Evolutionary conservation across 2,329 filamentous ascomycete genomes (phyloP).

Genomic region (Sclerotiophoma versabilis): DNA sequence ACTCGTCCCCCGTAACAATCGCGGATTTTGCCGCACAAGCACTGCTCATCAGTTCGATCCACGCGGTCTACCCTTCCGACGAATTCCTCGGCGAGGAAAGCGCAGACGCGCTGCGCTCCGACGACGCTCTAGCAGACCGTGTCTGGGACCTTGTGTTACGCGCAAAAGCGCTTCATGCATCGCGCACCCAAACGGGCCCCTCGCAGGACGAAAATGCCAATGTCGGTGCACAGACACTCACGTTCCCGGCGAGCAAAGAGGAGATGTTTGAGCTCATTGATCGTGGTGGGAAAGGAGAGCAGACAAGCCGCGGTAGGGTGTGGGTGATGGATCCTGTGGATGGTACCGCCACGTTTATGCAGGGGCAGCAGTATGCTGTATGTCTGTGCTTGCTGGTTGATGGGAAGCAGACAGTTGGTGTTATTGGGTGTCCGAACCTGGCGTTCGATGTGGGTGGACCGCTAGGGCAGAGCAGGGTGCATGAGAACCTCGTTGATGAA

Average conservation of each 20-base stretch:
- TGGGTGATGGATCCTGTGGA: slow-evolving; percentile 73
- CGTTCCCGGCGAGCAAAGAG: slow-evolving; percentile 55
- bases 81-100: slow-evolving; percentile 69
- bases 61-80: slow-evolving; percentile 62
- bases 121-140: slow-evolving; percentile 57
- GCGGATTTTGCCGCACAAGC: slow-evolving; percentile 71
- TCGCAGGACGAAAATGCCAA: slow-evolving; percentile 20
- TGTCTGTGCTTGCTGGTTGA: slow-evolving; percentile 65
- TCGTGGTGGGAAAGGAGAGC: slow-evolving; percentile 61
- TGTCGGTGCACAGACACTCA: slow-evolving; percentile 17
- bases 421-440: slow-evolving; percentile 69
- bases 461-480: slow-evolving; percentile 29
- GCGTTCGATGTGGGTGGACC: slow-evolving; percentile 45
- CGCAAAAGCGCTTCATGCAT: slow-evolving; percentile 41
- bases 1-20: slow-evolving; percentile 67
- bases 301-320: slow-evolving; percentile 55
- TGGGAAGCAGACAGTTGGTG: slow-evolving; percentile 64
- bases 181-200: slow-evolving; percentile 27
- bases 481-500: slow-evolving; percentile 52
- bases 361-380: slow-evolving; percentile 68
- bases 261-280: slow-evolving; percentile 70
- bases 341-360: slow-evolving; percentile 68
- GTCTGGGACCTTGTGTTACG: slow-evolving; percentile 63
- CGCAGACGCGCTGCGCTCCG: slow-evolving; percentile 59
- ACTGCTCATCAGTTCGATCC: slow-evolving; percentile 65